Evolutionary conservation across 106 monocot species (phyloP), one percentile per base, ranked within the genome.

Genomic region (Dendrobium huoshanense): DNA sequence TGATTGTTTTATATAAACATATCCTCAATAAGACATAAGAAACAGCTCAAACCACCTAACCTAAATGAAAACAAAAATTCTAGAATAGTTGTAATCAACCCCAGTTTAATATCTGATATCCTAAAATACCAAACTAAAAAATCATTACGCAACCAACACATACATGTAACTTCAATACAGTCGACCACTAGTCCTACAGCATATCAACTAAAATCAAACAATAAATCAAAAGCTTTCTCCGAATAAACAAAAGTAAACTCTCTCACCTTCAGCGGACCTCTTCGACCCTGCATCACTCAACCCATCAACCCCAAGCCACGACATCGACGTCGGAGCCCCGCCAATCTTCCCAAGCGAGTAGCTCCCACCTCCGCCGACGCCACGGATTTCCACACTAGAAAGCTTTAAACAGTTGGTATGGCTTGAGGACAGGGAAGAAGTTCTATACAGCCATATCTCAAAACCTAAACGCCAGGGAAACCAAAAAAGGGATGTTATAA

Each of bases 241-340:
- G 74, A 22, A 61, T 27, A 31, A 67, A 25, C 41, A 41, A 11
- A 67, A 41, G 43, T 22, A 79, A 43, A 64, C 15, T 11, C 78
- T 73, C 78, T 73, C 40, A 83, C 83, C 83, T 55, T 83, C 83
- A 55, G 83, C 72, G 8, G 83, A 56, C 59, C 83, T 72, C 78
- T 83, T 83, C 67, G 40, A 19, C 18, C 83, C 83, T 3, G 78
- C 19, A 10, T 48, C 49, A 13, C 78, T 73, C 16, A 41, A 5
- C 17, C 83, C 78, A 54, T 77, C 72, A 15, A 31, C 22, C 68
- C 40, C 78, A 41, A 42, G 41, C 82, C 82, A 82, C 17, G 77
- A 29, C 77, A 49, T 9, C 7, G 76, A 76, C n/a, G 76, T 76
- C 45, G 13, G 24, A 27, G 27, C 49, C 24, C 2, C 22, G 17